Conservation (phyloP, 129 eudicot genomes). For the Artemisia tridentata region DNA sequence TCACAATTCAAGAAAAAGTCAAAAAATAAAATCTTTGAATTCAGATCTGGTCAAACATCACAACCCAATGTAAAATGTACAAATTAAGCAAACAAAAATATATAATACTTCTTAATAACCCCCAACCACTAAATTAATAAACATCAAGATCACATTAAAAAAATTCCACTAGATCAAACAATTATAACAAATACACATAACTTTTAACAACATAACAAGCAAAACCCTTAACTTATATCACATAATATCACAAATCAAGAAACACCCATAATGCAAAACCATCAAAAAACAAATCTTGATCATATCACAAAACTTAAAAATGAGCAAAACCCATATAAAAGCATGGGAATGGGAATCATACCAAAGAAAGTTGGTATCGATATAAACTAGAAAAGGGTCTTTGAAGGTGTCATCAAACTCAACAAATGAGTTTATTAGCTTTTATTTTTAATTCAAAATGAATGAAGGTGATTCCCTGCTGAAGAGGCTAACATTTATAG, state of each 20-base stretch:
- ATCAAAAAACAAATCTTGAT: constrained; percentile 23
- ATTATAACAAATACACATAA: neutral
- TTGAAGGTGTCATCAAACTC: constrained; percentile 23
- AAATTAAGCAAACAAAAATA: constrained; percentile 24
- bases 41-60: constrained; percentile 42
- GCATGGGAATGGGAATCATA: constrained; percentile 20
- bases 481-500: constrained; percentile 28
- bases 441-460: constrained; percentile 23
- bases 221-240: constrained; percentile 17
- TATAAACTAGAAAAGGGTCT: constrained; percentile 34
- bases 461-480: constrained; percentile 36
- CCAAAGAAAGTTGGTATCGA: constrained; percentile 28
- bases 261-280: constrained; percentile 9
- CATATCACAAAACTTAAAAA: neutral
- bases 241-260: constrained; percentile 1
- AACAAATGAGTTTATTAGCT: constrained; percentile 23
- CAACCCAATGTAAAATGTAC: constrained; percentile 29
- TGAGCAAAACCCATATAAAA: constrained; percentile 5
- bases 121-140: constrained; percentile 15
- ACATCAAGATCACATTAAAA: constrained; percentile 18
- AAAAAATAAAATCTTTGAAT: constrained; percentile 10
- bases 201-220: constrained; percentile 6
- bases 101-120: constrained; percentile 2
- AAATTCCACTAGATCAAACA: constrained; percentile 18
- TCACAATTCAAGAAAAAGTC: constrained; percentile 16